These are phyloP conservation scores for Cyphellophora attinorum DNA, from an alignment of 2,329 filamentous ascomycete species.

Conservation along the genomic window DNA sequence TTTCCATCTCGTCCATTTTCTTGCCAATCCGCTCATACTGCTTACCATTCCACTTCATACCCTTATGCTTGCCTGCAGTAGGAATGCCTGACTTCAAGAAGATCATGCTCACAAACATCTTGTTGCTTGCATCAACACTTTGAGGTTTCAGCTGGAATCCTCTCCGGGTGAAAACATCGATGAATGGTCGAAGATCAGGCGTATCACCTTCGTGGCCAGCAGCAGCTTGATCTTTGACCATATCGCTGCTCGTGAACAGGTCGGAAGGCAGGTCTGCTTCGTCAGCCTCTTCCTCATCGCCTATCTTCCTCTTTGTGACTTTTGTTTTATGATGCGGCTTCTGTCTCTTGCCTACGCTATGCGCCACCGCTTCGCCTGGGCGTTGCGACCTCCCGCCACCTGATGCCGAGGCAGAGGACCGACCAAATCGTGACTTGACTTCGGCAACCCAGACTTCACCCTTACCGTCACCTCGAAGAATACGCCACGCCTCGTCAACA, in stretches of 20 bases:
- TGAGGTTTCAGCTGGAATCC: slow-evolving; percentile 75
- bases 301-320: slow-evolving; percentile 22
- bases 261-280: slow-evolving; percentile 48
- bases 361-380: slow-evolving; percentile 42
- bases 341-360: slow-evolving; percentile 60
- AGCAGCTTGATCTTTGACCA: slow-evolving; percentile 36
- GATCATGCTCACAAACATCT: slow-evolving; percentile 97
- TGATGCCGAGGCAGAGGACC: no score
- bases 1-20: slow-evolving; percentile 32
- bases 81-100: slow-evolving; percentile 79
- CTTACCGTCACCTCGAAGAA: slow-evolving; percentile 73
- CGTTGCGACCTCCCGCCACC: slow-evolving; percentile 35
- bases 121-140: slow-evolving; percentile 74
- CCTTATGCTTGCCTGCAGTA: slow-evolving; percentile 62
- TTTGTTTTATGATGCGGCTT: slow-evolving; percentile 29
- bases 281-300: slow-evolving; percentile 40
- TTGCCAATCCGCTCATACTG: slow-evolving; percentile 23
- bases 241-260: slow-evolving; percentile 39
- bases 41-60: slow-evolving; percentile 25
- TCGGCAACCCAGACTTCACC: slow-evolving; percentile 93
- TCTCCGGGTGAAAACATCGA: slow-evolving; percentile 68
- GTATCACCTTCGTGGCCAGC: slow-evolving; percentile 49
- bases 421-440: slow-evolving; percentile 85
- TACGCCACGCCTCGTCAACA: slow-evolving; percentile 86
- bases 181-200: slow-evolving; percentile 74